Evolutionary conservation across 2,329 filamentous ascomycete species (phyloP).

Genomic region (Beauveria varroae): DNA sequence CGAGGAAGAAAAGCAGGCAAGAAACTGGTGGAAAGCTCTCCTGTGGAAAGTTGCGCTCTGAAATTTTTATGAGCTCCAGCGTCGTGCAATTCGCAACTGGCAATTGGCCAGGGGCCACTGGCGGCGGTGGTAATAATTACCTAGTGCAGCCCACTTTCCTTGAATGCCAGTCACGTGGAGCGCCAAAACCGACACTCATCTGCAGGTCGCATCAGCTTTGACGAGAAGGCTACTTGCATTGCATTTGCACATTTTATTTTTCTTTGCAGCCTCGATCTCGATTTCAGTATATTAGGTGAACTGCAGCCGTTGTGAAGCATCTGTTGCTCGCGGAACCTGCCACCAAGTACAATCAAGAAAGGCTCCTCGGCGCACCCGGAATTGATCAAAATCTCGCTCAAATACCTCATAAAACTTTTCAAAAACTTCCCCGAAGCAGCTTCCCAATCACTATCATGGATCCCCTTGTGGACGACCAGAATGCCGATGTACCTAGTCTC

Average conservation of each 20-base stretch:
- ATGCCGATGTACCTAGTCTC: constrained; percentile 22
- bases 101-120: constrained; percentile 7
- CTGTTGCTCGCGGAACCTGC: not conserved
- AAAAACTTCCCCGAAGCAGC: constrained; percentile 14
- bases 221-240: not conserved
- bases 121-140: not conserved
- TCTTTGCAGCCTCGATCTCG: not conserved
- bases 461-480: constrained; percentile 20
- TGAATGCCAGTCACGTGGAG: constrained; percentile 5
- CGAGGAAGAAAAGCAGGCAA: constrained; percentile 14
- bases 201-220: not conserved
- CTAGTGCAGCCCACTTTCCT: not conserved
- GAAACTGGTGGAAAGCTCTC: constrained; percentile 15
- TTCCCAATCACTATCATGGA: constrained; percentile 3
- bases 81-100: constrained; percentile 9
- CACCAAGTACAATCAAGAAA: not conserved
- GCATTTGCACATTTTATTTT: not conserved
- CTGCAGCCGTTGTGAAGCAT: not conserved
- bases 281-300: not conserved
- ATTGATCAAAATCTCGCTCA: not conserved
- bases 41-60: constrained; percentile 20
- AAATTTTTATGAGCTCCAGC: constrained; percentile 30
- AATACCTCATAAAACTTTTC: constrained; percentile 4
- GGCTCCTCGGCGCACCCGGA: not conserved
- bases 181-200: not conserved